These are phyloP conservation scores for Quercus suber DNA, from an alignment of 306 rosid genomes.

Conservation along the genomic window DNA sequence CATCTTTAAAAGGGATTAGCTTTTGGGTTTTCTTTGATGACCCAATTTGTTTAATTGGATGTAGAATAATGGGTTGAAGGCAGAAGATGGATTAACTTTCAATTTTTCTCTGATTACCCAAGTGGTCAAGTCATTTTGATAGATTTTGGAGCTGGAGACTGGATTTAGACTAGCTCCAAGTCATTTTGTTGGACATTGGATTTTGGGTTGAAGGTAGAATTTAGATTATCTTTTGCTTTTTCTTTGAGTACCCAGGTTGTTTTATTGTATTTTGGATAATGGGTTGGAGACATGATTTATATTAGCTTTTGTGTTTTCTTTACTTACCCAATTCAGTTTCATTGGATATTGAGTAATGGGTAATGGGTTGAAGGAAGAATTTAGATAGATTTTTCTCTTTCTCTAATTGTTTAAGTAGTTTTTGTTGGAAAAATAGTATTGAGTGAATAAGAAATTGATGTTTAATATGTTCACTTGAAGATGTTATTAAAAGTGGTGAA, in stretches of 20 bases:
- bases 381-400: no score
- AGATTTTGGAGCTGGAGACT: background rate
- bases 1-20: no score
- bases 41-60: background rate
- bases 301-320: background rate
- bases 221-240: background rate
- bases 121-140: background rate
- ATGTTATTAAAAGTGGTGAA: no score
- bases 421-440: no score
- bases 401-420: no score
- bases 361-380: no score
- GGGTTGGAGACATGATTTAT: background rate
- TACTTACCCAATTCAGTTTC: no score
- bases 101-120: background rate
- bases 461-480: no score
- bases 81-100: no score
- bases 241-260: background rate
- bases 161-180: background rate
- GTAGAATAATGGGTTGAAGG: no score
- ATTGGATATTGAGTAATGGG: no score
- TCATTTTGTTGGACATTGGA: background rate
- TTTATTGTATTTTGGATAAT: background rate
- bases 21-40: background rate
- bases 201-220: constrained; percentile 1
- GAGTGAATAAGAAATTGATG: no score